Percentiles rank a stretch among this genome's conserved stretches.
phyloP scores from a whole-genome alignment of 1,139 yeast species.

The Insectozyma bohioensis region DNA sequence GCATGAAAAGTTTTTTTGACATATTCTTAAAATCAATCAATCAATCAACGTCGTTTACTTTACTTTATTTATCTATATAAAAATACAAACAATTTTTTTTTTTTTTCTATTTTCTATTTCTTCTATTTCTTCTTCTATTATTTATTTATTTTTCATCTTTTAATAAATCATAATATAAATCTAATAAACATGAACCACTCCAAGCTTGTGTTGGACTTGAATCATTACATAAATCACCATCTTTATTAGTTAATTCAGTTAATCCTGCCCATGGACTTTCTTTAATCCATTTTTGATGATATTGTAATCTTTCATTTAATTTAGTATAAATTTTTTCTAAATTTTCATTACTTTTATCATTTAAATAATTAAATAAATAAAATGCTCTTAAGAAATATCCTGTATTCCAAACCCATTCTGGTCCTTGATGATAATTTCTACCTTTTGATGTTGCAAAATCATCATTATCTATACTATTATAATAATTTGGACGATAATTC shows the following conservation, averaged over 20 bases:
- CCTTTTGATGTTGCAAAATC: slow-evolving; percentile 96
- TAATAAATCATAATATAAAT: slow-evolving; percentile 69
- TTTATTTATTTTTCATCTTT: slow-evolving; percentile 17
- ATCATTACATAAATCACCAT: slow-evolving; percentile 77
- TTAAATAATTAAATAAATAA: slow-evolving; percentile 54
- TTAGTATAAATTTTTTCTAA: slow-evolving; percentile 25
- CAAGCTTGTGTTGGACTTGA: slow-evolving; percentile 97
- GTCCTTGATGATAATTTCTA: slow-evolving; percentile 96
- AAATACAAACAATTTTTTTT: too few species aligned
- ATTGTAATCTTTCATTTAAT: slow-evolving; percentile 56
- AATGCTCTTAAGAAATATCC: slow-evolving; percentile 88
- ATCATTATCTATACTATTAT: slow-evolving; percentile 72
- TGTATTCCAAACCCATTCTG: slow-evolving; percentile 95
- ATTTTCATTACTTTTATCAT: slow-evolving; percentile 1
- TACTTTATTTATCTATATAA: too few species aligned
- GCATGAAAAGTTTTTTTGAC: too few species aligned
- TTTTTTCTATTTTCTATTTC: too few species aligned
- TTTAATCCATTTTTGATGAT: slow-evolving; percentile 67
- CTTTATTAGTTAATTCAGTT: slow-evolving; percentile 87
- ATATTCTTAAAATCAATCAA: too few species aligned
- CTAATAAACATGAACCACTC: slow-evolving; percentile 85
- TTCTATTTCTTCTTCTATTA: too few species aligned
- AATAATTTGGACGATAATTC: slow-evolving; percentile 88
- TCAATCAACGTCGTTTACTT: too few species aligned
- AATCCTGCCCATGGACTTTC: slow-evolving; percentile 90